These are phyloP conservation scores for Mediolabrus comicus DNA, from an alignment of 108 stramenopile species.

Conservation along the genomic window DNA sequence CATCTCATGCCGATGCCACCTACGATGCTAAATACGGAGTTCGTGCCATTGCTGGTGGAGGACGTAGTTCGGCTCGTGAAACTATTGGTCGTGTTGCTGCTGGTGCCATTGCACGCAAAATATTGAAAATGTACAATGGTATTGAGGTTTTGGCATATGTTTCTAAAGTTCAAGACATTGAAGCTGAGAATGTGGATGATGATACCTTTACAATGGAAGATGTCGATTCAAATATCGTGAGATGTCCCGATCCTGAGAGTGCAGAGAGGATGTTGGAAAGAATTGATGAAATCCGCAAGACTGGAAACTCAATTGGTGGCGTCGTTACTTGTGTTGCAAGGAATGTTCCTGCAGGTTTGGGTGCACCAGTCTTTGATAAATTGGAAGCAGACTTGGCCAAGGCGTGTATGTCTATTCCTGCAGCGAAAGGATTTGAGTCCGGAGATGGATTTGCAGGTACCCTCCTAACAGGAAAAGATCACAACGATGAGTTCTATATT, in stretches of 20 bases:
- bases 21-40: slow-evolving; percentile 99
- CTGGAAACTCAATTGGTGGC: slow-evolving; percentile 97
- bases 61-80: slow-evolving; percentile 93
- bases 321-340: slow-evolving; percentile 92
- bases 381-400: slow-evolving; percentile 98
- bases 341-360: slow-evolving; percentile 95
- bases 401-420: slow-evolving; percentile 99
- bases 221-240: slow-evolving; percentile 95
- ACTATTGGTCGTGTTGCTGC: slow-evolving; percentile 99
- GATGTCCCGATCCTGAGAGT: slow-evolving; percentile 86
- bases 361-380: slow-evolving; percentile 98
- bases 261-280: slow-evolving; percentile 91
- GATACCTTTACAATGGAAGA: slow-evolving; percentile 92
- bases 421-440: slow-evolving; percentile 99
- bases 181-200: slow-evolving; percentile 72
- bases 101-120: slow-evolving; percentile 96
- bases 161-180: slow-evolving; percentile 88
- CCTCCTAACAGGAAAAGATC: slow-evolving; percentile 90
- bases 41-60: slow-evolving; percentile 96
- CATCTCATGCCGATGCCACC: slow-evolving; percentile 96
- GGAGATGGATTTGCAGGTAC: slow-evolving; percentile 97
- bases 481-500: slow-evolving; percentile 99
- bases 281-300: slow-evolving; percentile 93
- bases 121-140: slow-evolving; percentile 82
- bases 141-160: slow-evolving; percentile 96